Base-by-base conservation (phyloP, 106 monocot genomes). In the Dioscorea zingiberensis region DNA sequence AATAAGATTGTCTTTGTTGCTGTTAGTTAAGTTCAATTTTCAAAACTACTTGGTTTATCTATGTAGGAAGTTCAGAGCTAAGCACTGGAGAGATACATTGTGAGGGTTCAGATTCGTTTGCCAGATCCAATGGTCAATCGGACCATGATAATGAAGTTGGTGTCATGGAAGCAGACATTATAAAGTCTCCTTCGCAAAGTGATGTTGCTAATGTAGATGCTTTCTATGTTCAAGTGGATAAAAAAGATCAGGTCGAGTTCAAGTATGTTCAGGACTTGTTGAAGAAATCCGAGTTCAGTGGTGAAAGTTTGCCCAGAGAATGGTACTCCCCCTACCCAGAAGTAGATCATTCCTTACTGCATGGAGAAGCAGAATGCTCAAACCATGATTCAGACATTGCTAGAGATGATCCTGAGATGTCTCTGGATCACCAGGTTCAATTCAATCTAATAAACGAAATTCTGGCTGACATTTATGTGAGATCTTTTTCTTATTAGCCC, bases 391-490 rank as follows among this genome's bases (percentile, higher is more conserved):
- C 30, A 1, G 30, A 74, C 21, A 59, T 47, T 26, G 58, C 18
- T 14, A 56, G 10, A 17, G 21, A 63, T 55, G 78, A 79, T 1
- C 10, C 44, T n/a, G 27, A 64, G 12, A 66, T 25, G 44, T 48
- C 63, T 45, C 62, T 63, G 45, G 47, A 68, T 30, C 81, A 69
- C 60, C 61, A 72, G 56, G 88, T 93, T 64, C 68, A 85, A 17
- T 88, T 82, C 51, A 88, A 93, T 72, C 71, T 85, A 5, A 81
- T 78, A 23, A 88, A 85, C 58, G 82, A 93, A 72, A 71, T 71
- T 30, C 47, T 88, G 29, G 38, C 88, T 48, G 80, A 88, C n/a
- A 85, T 72, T 12, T 76, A 73, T 21, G 77, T 74, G 47, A 21
- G 16, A 24, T 80, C 82, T 1, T 69, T 58, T 32, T 29, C 59